Evolutionary conservation across 805 yeast species (phyloP).

Genomic region (Candida fluviatilis): DNA sequence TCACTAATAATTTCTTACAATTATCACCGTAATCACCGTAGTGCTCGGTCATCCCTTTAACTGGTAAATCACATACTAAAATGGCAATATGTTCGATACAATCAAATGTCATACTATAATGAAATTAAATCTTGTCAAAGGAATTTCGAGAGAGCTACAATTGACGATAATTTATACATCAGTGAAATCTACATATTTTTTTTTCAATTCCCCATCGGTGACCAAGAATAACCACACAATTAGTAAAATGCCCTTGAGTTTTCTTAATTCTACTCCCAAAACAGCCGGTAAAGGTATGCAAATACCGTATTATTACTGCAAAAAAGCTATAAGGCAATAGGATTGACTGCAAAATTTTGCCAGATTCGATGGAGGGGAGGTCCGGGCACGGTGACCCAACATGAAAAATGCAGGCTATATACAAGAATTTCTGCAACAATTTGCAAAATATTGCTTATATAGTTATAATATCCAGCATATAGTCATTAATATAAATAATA

Average conservation of each 20-base stretch:
- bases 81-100: constrained; percentile 30
- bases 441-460: too few relatives aligned
- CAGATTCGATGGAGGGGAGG: background rate
- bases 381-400: background rate
- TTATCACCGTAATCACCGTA: constrained; percentile 55
- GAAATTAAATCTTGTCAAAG: too few relatives aligned
- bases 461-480: too few relatives aligned
- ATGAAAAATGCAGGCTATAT: background rate
- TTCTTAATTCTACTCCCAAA: too few relatives aligned
- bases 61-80: constrained; percentile 36
- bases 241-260: background rate
- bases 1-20: constrained; percentile 27
- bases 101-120: background rate
- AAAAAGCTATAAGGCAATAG: constrained; percentile 1
- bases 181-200: too few relatives aligned
- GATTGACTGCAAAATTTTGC: background rate
- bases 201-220: background rate
- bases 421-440: too few relatives aligned
- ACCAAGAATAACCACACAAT: background rate
- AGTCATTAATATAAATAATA: too few relatives aligned
- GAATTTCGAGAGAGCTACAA: too few relatives aligned
- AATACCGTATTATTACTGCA: background rate
- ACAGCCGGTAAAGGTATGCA: too few relatives aligned
- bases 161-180: too few relatives aligned
- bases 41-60: constrained; percentile 20